A percentile compares a stretch with the other conserved stretches of the same genome.
phyloP scores from a whole-genome alignment of 2,329 filamentous ascomycete species.

The Lachnellula hyalina region DNA sequence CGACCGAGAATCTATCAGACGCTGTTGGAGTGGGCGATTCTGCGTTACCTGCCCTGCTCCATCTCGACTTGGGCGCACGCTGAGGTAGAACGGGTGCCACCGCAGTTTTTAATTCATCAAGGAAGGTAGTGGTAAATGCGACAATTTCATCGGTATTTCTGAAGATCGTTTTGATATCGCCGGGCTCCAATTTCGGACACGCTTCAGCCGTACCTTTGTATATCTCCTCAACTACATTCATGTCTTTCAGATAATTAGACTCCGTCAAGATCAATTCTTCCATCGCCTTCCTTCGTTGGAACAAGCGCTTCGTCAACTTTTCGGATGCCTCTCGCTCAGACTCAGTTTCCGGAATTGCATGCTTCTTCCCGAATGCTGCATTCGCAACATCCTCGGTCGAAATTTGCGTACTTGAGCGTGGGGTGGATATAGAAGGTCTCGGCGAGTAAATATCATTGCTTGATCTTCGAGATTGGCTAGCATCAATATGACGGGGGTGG shows the following conservation, averaged over 20 bases:
- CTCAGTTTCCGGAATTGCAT: constrained; percentile 12
- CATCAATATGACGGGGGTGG: constrained; percentile 24
- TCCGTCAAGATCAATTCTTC: constrained; percentile 94
- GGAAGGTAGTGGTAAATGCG: constrained; percentile 74
- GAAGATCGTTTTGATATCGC: constrained; percentile 87
- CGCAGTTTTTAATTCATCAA: constrained; percentile 74
- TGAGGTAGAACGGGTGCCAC: constrained; percentile 75
- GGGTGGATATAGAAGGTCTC: constrained; percentile 27
- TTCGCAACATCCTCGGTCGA: constrained; percentile 20
- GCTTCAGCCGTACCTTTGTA: constrained; percentile 90
- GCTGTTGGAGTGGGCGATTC: constrained; percentile 8
- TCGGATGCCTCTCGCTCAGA: constrained; percentile 40
- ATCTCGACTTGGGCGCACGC: constrained; percentile 36
- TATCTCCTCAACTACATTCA: constrained; percentile 96
- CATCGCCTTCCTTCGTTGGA: constrained; percentile 76
- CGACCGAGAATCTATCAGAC: constrained; percentile 23
- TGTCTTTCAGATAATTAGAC: constrained; percentile 82
- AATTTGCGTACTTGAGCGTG: constrained; percentile 29
- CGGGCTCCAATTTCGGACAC: constrained; percentile 70
- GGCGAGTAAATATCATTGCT: constrained; percentile 29
- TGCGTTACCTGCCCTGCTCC: constrained; percentile 16
- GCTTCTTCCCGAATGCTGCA: constrained; percentile 1
- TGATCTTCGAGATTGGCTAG: constrained; percentile 22
- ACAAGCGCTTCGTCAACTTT: constrained; percentile 65
- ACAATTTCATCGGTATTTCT: constrained; percentile 90